Conservation (phyloP, 2,329 filamentous ascomycete species). For the Pleoardoris graminearum region DNA sequence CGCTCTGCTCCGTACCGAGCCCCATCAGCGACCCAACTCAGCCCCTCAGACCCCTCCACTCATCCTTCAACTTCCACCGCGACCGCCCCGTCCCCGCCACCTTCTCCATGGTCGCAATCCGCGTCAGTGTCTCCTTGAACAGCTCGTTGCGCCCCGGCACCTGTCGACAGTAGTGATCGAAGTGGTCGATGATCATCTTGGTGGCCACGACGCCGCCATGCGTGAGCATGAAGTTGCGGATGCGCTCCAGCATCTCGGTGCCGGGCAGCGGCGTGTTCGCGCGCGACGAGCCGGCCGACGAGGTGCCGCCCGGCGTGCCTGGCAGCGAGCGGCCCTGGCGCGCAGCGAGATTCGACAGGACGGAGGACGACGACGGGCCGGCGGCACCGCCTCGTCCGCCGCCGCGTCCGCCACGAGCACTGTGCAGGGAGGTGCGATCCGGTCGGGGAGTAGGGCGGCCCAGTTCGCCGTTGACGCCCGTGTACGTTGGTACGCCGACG, state of each 20-base stretch:
- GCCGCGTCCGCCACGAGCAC: slow-evolving; percentile 44
- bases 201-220: slow-evolving; percentile 80
- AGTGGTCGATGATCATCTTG: slow-evolving; percentile 87
- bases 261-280: slow-evolving; percentile 39
- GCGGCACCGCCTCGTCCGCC: slow-evolving; percentile 39
- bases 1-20: too few species aligned
- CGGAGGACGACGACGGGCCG: slow-evolving; percentile 47
- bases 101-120: slow-evolving; percentile 71
- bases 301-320: slow-evolving; percentile 1
- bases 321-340: slow-evolving; percentile 42
- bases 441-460: slow-evolving; percentile 60
- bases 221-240: slow-evolving; percentile 75
- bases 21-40: too few species aligned
- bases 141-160: slow-evolving; percentile 66
- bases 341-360: slow-evolving; percentile 49
- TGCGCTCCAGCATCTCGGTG: slow-evolving; percentile 56
- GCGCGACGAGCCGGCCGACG: slow-evolving; percentile 23
- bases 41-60: slow-evolving; percentile 40
- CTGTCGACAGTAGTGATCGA: slow-evolving; percentile 76
- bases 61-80: slow-evolving; percentile 63
- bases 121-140: slow-evolving; percentile 80
- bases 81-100: slow-evolving; percentile 54
- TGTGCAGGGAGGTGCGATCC: slow-evolving; percentile 26
- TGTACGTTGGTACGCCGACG: slow-evolving; percentile 91
- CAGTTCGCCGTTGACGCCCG: slow-evolving; percentile 76